phyloP scores from a whole-genome alignment of 495 filamentous ascomycete species.

The Chaetomium tenue region DNA sequence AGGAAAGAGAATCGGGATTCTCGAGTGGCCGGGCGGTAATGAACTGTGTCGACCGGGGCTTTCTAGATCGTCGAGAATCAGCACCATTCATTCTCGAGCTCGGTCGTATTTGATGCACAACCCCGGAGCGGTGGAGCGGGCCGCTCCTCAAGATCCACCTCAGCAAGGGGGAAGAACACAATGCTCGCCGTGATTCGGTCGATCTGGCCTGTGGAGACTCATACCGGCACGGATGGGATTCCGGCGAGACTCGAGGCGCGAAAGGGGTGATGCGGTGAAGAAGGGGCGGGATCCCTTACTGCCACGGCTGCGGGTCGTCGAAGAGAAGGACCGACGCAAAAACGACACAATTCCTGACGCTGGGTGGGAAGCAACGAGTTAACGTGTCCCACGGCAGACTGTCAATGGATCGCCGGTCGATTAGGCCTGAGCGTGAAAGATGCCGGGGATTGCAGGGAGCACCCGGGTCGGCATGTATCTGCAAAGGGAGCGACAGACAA shows the following conservation, averaged over 20 bases:
- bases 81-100: constrained; percentile 25
- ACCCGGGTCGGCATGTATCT: constrained; percentile 47
- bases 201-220: constrained; percentile 19
- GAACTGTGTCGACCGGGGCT: constrained; percentile 34
- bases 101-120: constrained; percentile 14
- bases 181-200: constrained; percentile 35
- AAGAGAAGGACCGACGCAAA: constrained; percentile 46
- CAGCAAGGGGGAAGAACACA: constrained; percentile 29
- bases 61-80: constrained; percentile 30
- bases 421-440: constrained; percentile 51
- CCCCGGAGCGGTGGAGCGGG: constrained; percentile 26
- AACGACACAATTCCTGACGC: constrained; percentile 49
- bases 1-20: constrained; percentile 36
- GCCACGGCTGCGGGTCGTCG: constrained; percentile 56
- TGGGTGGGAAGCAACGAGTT: constrained; percentile 64
- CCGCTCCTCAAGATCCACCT: constrained; percentile 31
- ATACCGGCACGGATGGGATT: constrained; percentile 20
- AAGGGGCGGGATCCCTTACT: constrained; percentile 58
- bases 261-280: constrained; percentile 13
- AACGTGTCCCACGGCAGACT: constrained; percentile 67
- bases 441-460: constrained; percentile 51
- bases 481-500: constrained; percentile 42
- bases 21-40: constrained; percentile 41
- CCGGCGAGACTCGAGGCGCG: constrained; percentile 17
- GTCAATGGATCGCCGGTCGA: constrained; percentile 42